Base-by-base conservation (phyloP, 2,329 filamentous ascomycete species). In the Sphaceloma murrayae region DNA sequence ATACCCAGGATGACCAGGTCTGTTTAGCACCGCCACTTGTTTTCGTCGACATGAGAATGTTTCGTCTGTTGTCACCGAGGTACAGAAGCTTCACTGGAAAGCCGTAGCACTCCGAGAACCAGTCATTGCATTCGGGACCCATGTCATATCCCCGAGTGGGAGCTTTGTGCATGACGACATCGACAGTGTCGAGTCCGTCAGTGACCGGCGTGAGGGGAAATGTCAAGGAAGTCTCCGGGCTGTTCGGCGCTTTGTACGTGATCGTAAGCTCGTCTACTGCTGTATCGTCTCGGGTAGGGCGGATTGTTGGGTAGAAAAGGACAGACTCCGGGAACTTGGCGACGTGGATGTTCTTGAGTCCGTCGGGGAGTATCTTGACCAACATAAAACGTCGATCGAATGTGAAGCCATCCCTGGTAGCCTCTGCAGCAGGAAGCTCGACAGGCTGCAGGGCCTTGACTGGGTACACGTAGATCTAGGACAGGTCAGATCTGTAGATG, bases 371-470 rank as follows among this genome's bases (percentile, higher is more conserved):
- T 9, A 61, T 56, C 39, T 67, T 55, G 13, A 68, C 56, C 4
- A 70, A 52, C 64, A 70, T 62, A 48, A 59, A 63, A 14, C 53
- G 57, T 48, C 68, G 56, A 50, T 71, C 68, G 48, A 67, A 62
- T 19, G 62, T 55, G 46, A 70, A 67, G 48, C 68, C 68, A 56
- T 66, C 53, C 46, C 59, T 60, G 6, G 67, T 68, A 13, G 66
- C 61, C 34, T 61, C 50, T 11, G 64, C 62, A 29, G 57, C 54
- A 2, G 59, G 54, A 18, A 67, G 53, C 14, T 62, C 58, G 4
- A 63, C 57, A 2, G 55, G 59, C 11, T 66, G 62, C 5, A 70
- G 56, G 10, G 66, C 65, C 51, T 71, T 71, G 56, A 71, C 66
- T 2, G 67, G 68, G 47, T 71, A 71, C 4, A 63, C 58, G 46